Percentiles rank a stretch among this genome's conserved stretches.
These are phyloP conservation scores for Fusarium sp. DNA, from an alignment of 2,329 filamentous ascomycete species.

Conservation along the genomic window DNA sequence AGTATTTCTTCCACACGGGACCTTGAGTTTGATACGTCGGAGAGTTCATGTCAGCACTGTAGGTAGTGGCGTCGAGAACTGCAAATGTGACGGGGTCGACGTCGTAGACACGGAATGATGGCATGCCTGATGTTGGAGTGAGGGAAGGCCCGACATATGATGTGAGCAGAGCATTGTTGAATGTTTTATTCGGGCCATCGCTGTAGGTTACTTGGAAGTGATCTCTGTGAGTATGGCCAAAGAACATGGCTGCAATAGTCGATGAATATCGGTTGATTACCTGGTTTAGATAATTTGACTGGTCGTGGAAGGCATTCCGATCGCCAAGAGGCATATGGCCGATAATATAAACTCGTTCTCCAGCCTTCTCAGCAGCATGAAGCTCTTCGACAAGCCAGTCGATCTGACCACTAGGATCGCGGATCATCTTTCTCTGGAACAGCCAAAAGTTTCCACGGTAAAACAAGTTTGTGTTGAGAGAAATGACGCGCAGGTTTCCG, in stretches of 20 bases:
- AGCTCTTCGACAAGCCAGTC: slow-evolving; percentile 66
- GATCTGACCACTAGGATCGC: slow-evolving; percentile 64
- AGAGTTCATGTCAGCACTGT: slow-evolving; percentile 63
- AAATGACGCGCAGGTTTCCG: slow-evolving; percentile 66
- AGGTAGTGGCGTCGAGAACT: slow-evolving; percentile 64
- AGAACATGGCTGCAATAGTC: slow-evolving; percentile 67
- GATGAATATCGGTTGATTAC: slow-evolving; percentile 64
- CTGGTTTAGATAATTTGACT: slow-evolving; percentile 64
- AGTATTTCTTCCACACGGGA: slow-evolving; percentile 66
- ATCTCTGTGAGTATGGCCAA: slow-evolving; percentile 67
- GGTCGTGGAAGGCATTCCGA: slow-evolving; percentile 62
- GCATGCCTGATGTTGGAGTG: slow-evolving; percentile 65
- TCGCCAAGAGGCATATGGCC: slow-evolving; percentile 67
- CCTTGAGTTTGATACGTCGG: slow-evolving; percentile 56
- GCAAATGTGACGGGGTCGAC: slow-evolving; percentile 68
- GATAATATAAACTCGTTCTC: slow-evolving; percentile 66
- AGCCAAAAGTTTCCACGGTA: slow-evolving; percentile 69
- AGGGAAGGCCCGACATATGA: slow-evolving; percentile 66
- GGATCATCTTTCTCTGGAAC: slow-evolving; percentile 61
- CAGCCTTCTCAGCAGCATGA: slow-evolving; percentile 61
- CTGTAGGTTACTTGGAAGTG: slow-evolving; percentile 67
- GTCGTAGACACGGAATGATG: slow-evolving; percentile 68
- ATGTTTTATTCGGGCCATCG: slow-evolving; percentile 56
- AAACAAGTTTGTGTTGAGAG: slow-evolving; percentile 69
- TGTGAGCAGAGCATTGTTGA: slow-evolving; percentile 58